Evolutionary conservation across 2,329 filamentous ascomycete genomes (phyloP).

Genomic region (Fusarium verrucosum): DNA sequence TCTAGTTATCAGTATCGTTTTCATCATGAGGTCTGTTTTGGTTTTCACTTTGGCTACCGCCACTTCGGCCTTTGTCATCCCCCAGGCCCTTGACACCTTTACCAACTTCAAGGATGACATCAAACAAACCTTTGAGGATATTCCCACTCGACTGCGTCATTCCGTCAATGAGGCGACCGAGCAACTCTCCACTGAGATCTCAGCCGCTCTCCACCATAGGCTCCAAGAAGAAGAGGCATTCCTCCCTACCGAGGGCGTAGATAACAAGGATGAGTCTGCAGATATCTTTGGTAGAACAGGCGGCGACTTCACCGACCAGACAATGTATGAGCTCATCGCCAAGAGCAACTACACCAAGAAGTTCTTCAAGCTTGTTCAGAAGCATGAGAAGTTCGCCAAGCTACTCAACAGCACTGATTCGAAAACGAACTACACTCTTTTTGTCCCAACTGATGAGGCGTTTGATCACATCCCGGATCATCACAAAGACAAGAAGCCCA

Average conservation of each 20-base stretch:
- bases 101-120: conserved; percentile 15
- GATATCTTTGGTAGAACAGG: conserved; percentile 16
- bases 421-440: conserved; percentile 74
- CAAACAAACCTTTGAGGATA: conserved; percentile 12
- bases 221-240: conserved; percentile 18
- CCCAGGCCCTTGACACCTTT: conserved; percentile 13
- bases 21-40: conserved; percentile 33
- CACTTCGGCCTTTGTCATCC: conserved; percentile 35
- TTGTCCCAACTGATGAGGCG: conserved; percentile 80
- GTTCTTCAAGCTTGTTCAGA: conserved; percentile 77
- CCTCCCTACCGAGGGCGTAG: neutral
- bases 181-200: conserved; percentile 24
- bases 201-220: conserved; percentile 16
- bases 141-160: conserved; percentile 6
- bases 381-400: conserved; percentile 76
- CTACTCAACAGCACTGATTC: conserved; percentile 76
- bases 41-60: conserved; percentile 35
- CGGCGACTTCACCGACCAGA: conserved; percentile 66
- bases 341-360: conserved; percentile 79
- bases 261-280: neutral
- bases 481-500: conserved; percentile 68
- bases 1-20: neutral
- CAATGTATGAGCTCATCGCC: conserved; percentile 83
- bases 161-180: conserved; percentile 28
- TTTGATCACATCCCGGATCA: conserved; percentile 69